Evolutionary conservation across 2,329 filamentous ascomycete species (phyloP).

Genomic region (Fusarium irregulare): DNA sequence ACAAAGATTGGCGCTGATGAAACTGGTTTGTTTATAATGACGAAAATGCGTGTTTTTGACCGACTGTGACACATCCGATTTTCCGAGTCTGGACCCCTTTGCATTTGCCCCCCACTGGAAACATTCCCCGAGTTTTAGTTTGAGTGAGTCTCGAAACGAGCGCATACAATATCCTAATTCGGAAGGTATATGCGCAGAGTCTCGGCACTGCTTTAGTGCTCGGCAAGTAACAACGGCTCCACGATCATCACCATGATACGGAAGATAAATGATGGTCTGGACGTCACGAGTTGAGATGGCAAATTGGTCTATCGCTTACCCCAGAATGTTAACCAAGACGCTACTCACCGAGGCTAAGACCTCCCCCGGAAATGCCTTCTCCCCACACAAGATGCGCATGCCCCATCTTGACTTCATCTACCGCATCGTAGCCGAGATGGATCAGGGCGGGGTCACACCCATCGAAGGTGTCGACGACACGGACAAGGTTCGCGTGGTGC

Average conservation of each 20-base stretch:
- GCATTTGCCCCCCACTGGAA: constrained; percentile 5
- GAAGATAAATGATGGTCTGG: constrained; percentile 14
- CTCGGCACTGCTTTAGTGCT: neutral
- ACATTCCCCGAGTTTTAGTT: neutral
- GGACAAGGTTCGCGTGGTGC: constrained; percentile 18
- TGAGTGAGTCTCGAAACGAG: neutral
- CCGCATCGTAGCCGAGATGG: constrained; percentile 39
- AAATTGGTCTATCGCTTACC: neutral
- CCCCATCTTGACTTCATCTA: constrained; percentile 39
- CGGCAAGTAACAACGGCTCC: neutral
- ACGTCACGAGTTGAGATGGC: neutral
- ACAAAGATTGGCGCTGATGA: neutral
- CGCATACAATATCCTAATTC: neutral
- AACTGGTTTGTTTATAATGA: constrained; percentile 3
- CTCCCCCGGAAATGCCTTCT: constrained; percentile 34
- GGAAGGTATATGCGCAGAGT: neutral
- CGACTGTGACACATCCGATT: neutral
- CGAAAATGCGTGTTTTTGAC: neutral
- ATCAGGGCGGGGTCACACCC: constrained; percentile 22
- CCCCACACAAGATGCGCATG: constrained; percentile 31
- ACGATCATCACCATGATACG: neutral
- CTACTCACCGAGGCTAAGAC: neutral
- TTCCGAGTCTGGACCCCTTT: neutral
- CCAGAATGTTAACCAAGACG: constrained; percentile 14
- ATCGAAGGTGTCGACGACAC: constrained; percentile 27